These are phyloP conservation scores for Backusella morwellensis DNA, from an alignment of 192 early-diverging fungal genomes.

Conservation along the genomic window DNA sequence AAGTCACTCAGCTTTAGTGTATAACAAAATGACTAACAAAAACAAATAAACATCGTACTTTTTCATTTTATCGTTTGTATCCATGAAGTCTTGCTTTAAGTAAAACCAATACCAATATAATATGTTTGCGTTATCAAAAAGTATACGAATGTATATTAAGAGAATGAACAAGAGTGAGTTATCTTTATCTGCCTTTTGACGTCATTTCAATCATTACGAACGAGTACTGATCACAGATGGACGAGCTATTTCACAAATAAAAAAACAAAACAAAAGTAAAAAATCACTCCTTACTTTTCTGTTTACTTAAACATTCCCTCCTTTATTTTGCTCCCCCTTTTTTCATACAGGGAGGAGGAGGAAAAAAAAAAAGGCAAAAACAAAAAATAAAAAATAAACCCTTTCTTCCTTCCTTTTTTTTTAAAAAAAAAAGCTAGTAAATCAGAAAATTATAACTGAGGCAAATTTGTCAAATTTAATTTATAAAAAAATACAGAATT, in stretches of 20 bases:
- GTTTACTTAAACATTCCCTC: constrained; percentile 9
- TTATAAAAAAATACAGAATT: background rate
- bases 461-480: background rate
- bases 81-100: background rate
- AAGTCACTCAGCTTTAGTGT: background rate
- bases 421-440: background rate
- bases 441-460: background rate
- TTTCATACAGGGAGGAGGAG: background rate
- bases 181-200: background rate
- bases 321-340: background rate
- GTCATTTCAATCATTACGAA: background rate
- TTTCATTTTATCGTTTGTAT: background rate
- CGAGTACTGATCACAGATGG: background rate
- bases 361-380: background rate
- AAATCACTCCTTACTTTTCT: constrained; percentile 12
- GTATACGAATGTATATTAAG: background rate
- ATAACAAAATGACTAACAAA: background rate
- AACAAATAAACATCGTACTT: background rate
- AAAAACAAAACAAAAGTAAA: background rate
- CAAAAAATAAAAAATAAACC: background rate
- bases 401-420: background rate
- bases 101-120: background rate
- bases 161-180: background rate
- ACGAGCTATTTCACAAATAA: background rate
- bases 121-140: background rate